Evolutionary conservation across 805 yeast species (phyloP).

Genomic region (Yamadazyma ubonensis): DNA sequence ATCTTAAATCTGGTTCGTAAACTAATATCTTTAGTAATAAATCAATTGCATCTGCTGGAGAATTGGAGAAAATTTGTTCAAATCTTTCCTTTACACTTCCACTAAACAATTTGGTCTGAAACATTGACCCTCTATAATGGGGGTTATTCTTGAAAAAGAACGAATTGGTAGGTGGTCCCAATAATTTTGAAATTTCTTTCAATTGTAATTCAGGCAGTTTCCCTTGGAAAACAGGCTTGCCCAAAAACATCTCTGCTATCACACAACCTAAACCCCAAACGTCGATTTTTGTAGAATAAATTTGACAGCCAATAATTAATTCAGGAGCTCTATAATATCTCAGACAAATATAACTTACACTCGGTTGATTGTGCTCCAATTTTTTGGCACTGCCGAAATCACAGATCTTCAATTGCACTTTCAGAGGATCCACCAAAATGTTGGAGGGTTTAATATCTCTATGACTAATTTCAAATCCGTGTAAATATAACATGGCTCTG

Average conservation of each 20-base stretch:
- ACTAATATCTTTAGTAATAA: slow-evolving; percentile 77
- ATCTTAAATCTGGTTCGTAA: slow-evolving; percentile 84
- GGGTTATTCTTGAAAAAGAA: slow-evolving; percentile 76
- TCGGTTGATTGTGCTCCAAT: slow-evolving; percentile 75
- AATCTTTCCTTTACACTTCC: slow-evolving; percentile 54
- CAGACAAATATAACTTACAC: slow-evolving; percentile 93
- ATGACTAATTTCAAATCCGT: slow-evolving; percentile 77
- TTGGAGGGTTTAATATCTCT: slow-evolving; percentile 85
- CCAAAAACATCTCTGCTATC: slow-evolving; percentile 88
- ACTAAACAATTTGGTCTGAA: slow-evolving; percentile 59
- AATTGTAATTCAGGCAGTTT: slow-evolving; percentile 84
- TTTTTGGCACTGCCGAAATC: slow-evolving; percentile 86
- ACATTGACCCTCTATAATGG: slow-evolving; percentile 71
- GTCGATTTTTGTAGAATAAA: slow-evolving; percentile 88
- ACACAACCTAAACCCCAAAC: slow-evolving; percentile 99
- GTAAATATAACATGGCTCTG: slow-evolving; percentile 79
- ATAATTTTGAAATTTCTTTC: slow-evolving; percentile 81
- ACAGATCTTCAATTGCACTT: slow-evolving; percentile 69
- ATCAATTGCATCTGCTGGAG: slow-evolving; percentile 85
- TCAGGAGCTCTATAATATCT: slow-evolving; percentile 97
- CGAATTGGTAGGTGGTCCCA: slow-evolving; percentile 80
- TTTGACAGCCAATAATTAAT: slow-evolving; percentile 83
- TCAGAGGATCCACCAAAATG: slow-evolving; percentile 69
- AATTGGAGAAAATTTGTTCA: slow-evolving; percentile 53
- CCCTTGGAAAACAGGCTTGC: slow-evolving; percentile 95